Base-by-base conservation (phyloP, 306 rosid genomes). In the Corylus avellana region DNA sequence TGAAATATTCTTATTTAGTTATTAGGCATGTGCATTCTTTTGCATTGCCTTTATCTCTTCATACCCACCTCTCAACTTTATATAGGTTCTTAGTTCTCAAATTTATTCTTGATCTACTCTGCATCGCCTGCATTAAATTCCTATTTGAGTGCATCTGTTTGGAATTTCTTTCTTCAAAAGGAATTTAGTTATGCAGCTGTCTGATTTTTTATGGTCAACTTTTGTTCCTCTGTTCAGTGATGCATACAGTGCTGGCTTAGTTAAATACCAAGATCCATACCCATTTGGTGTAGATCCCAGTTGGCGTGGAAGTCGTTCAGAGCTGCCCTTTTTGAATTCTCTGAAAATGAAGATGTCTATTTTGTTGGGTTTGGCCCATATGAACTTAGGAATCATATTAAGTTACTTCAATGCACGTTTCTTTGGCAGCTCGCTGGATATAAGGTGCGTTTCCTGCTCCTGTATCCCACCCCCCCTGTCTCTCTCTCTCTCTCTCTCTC, bases 291-390 rank as follows among this genome's bases (percentile, higher is more conserved):
- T 96, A 82, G 99, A 96, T 85, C 99, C 99, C 53, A 91, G 97
- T 84, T 96, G 99, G 99, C 96, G 96, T 72, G 99, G 99, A 90
- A 96, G 99, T 84, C 99, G 99, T 74, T 69, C 99, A 39, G 99
- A 96, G 73, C 84, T 93, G 75, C 82, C 99, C 61, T 96, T 96
- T 80, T 85, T 96, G 77, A 96, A 96, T 82, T 96, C 99, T 70
- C 85, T 96, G 75, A 96, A 96, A 85, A 96, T 96, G 99, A 96
- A 96, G 92, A 83, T 96, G 94, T 96, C 99, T 67, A 93, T 96
- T 84, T 83, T 96, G 88, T 83, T 96, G 81, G 99, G 99, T 66
- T 91, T 96, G 53, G 89, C 82, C 29, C 99, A 96, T 82, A 96
- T 96, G 99, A 93, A 96, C 89, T 76, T 93, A 63, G 99, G 99